These are phyloP conservation scores for Camellia granthamiana DNA, from an alignment of 148 eudicot genomes.

Conservation along the genomic window DNA sequence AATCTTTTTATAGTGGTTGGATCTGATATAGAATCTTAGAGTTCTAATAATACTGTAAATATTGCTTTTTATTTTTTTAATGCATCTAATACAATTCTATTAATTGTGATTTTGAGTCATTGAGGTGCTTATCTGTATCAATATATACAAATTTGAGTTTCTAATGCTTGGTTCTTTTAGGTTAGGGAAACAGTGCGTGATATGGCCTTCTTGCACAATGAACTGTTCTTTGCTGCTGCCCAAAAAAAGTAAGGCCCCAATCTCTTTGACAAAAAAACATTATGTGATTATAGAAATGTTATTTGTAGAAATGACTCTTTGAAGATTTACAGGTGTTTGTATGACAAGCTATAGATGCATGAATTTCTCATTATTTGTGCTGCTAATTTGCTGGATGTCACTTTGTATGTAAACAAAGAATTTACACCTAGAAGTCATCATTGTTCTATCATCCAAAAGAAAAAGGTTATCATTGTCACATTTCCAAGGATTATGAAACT, in stretches of 20 bases:
- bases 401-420: neutral
- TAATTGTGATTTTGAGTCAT: neutral
- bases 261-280: neutral
- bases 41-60: neutral
- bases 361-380: neutral
- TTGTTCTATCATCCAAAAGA: neutral
- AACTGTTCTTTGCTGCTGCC: slow-evolving; percentile 71
- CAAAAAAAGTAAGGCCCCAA: slow-evolving; percentile 68
- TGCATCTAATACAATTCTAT: no score
- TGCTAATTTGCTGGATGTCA: neutral
- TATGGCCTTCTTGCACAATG: slow-evolving; percentile 81
- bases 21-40: neutral
- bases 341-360: neutral
- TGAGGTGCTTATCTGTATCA: neutral
- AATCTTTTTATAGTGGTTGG: neutral
- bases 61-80: neutral
- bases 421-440: neutral
- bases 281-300: neutral
- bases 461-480: neutral
- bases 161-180: slow-evolving; percentile 34
- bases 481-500: neutral
- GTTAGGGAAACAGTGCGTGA: slow-evolving; percentile 84
- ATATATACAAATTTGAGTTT: neutral
- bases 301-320: neutral
- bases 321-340: neutral